Percentiles rank a stretch among this genome's conserved stretches.
phyloP scores from a whole-genome alignment of 768 basidiomycete species.

The Tylopilus balloui region DNA sequence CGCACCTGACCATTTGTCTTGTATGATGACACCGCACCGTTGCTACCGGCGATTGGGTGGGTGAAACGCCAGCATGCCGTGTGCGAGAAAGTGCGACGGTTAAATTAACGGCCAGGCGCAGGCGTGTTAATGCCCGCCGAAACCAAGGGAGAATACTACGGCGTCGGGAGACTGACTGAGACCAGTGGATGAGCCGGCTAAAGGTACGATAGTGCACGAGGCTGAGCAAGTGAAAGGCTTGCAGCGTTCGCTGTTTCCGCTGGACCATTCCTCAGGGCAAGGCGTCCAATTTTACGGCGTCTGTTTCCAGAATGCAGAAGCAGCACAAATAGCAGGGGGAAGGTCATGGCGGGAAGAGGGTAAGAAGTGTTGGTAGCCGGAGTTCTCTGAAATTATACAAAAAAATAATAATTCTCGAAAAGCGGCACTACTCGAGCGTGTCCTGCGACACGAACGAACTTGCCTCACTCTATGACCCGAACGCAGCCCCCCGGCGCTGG shows the following conservation, averaged over 20 bases:
- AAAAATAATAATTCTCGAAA: slow-evolving; percentile 33
- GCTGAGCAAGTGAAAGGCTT: background rate
- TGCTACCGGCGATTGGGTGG: slow-evolving; percentile 25
- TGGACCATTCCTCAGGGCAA: slow-evolving; percentile 2
- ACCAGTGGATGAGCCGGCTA: background rate
- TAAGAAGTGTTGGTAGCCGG: slow-evolving; percentile 28
- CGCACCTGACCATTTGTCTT: slow-evolving; percentile 10
- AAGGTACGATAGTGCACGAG: slow-evolving; percentile 9
- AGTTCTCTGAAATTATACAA: slow-evolving; percentile 28
- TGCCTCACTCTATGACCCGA: background rate
- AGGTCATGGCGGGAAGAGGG: slow-evolving; percentile 25
- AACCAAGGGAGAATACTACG: background rate
- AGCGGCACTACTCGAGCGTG: slow-evolving; percentile 10
- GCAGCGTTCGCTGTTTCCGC: slow-evolving; percentile 1
- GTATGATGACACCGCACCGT: background rate
- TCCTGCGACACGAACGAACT: slow-evolving; percentile 8
- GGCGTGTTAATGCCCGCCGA: slow-evolving; percentile 2
- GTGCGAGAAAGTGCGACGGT: slow-evolving; percentile 15
- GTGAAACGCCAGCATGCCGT: slow-evolving; percentile 11
- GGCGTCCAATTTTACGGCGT: background rate
- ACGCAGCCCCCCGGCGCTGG: too few species aligned
- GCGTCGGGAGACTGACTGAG: slow-evolving; percentile 2
- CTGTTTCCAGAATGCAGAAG: slow-evolving; percentile 9
- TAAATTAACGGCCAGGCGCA: slow-evolving; percentile 21
- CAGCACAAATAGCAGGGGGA: slow-evolving; percentile 4